Percentiles rank a stretch among this genome's conserved stretches.
phyloP scores from a whole-genome alignment of 176 grass and related monocot species.

The Otatea glauca region DNA sequence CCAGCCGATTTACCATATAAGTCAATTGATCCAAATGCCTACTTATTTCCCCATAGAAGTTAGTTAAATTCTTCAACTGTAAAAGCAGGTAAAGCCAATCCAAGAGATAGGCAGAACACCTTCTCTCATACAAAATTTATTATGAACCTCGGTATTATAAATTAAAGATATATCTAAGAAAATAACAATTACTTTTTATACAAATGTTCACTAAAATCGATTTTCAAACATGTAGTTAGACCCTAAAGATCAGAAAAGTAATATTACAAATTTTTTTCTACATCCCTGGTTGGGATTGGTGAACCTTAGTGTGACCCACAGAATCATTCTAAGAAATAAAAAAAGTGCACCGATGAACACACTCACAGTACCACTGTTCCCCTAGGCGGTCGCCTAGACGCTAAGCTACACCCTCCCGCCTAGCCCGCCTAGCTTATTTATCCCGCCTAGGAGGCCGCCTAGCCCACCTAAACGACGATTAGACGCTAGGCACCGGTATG shows the following conservation, averaged over 20 bases:
- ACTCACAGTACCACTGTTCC: no score
- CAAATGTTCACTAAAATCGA: neutral
- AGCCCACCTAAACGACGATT: no score
- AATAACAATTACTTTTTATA: neutral
- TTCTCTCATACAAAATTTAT: neutral
- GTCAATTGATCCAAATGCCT: neutral
- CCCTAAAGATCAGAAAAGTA: constrained; percentile 18
- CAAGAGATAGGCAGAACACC: constrained; percentile 15
- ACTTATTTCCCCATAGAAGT: constrained; percentile 3
- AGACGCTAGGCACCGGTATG: no score
- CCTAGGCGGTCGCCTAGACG: no score
- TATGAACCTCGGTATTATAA: neutral
- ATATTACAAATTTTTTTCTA: neutral
- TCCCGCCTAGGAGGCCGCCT: no score
- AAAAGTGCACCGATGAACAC: neutral
- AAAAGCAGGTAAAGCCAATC: neutral
- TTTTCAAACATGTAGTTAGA: constrained; percentile 11
- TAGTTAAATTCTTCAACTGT: constrained; percentile 21
- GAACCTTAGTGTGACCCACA: neutral
- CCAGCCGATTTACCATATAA: neutral
- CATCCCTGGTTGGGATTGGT: neutral
- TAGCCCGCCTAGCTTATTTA: no score
- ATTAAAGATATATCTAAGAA: neutral
- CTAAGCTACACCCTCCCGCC: no score
- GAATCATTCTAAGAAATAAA: constrained; percentile 11